These are phyloP conservation scores for Entomortierella beljakovae DNA, from an alignment of 192 early-diverging fungal genomes.

Conservation along the genomic window DNA sequence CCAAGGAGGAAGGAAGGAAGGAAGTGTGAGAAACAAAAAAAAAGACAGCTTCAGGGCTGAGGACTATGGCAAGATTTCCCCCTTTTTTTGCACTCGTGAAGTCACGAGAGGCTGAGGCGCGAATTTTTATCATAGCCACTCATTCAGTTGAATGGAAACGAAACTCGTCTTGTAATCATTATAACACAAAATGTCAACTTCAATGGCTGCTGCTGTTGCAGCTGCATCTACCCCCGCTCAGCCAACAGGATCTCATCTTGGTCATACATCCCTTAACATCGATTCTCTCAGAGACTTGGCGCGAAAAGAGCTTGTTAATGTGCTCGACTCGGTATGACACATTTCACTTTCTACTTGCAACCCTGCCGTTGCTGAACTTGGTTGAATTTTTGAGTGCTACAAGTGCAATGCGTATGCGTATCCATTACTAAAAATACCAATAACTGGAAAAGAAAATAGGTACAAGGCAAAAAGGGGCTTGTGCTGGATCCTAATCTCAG, in stretches of 20 bases:
- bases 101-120: neutral
- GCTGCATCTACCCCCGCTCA: constrained; percentile 47
- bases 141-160: neutral
- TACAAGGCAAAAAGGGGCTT: constrained; percentile 90
- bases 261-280: constrained; percentile 64
- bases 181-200: constrained; percentile 32
- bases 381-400: too few relatives aligned
- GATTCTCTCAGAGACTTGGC: constrained; percentile 69
- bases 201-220: constrained; percentile 47
- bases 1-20: neutral
- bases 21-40: neutral
- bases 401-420: too few relatives aligned
- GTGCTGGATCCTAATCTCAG: constrained; percentile 89
- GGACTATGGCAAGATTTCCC: neutral
- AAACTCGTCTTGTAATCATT: too few relatives aligned
- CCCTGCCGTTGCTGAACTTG: too few relatives aligned
- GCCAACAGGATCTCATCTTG: constrained; percentile 59
- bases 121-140: neutral
- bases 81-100: neutral
- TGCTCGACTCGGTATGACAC: constrained; percentile 78
- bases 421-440: neutral
- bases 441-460: constrained; percentile 53
- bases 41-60: neutral
- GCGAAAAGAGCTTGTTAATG: constrained; percentile 71
- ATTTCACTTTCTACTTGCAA: neutral